Percentiles rank a stretch among this genome's conserved stretches.
phyloP scores from a whole-genome alignment of 2,329 filamentous ascomycete species.

The Penicillium glabrum region DNA sequence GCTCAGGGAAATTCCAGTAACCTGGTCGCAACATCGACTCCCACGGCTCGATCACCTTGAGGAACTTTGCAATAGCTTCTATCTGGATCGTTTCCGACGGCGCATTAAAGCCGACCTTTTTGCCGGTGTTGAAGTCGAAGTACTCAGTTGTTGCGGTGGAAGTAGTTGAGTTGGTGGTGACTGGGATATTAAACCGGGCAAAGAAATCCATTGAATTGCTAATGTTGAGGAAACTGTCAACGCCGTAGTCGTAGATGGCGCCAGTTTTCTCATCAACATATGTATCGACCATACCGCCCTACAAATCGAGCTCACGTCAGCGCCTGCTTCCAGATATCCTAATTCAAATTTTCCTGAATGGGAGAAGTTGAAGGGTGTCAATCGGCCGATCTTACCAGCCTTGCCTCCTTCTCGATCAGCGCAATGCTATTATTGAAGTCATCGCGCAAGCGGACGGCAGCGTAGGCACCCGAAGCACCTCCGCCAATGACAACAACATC shows the following conservation, averaged over 20 bases:
- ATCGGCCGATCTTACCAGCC: conserved; percentile 11
- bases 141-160: conserved; percentile 7
- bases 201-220: conserved; percentile 20
- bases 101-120: conserved; percentile 5
- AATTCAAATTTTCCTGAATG: background rate
- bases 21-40: conserved; percentile 16
- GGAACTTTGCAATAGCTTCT: conserved; percentile 17
- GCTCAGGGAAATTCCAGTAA: conserved; percentile 17
- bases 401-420: conserved; percentile 21
- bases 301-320: conserved; percentile 1
- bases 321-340: background rate
- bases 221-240: conserved; percentile 18
- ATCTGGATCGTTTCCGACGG: conserved; percentile 3
- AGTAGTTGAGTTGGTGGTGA: background rate
- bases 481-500: conserved; percentile 26
- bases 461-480: conserved; percentile 25
- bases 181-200: conserved; percentile 17
- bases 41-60: conserved; percentile 17
- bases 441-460: conserved; percentile 25
- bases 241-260: conserved; percentile 18
- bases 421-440: conserved; percentile 19
- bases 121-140: conserved; percentile 19
- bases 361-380: background rate
- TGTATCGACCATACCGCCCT: conserved; percentile 24
- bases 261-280: conserved; percentile 19